Percentiles rank a stretch among this genome's conserved stretches.
Conservation (phyloP, 192 early-diverging fungal genomes). For the Entophlyctis helioformis region DNA sequence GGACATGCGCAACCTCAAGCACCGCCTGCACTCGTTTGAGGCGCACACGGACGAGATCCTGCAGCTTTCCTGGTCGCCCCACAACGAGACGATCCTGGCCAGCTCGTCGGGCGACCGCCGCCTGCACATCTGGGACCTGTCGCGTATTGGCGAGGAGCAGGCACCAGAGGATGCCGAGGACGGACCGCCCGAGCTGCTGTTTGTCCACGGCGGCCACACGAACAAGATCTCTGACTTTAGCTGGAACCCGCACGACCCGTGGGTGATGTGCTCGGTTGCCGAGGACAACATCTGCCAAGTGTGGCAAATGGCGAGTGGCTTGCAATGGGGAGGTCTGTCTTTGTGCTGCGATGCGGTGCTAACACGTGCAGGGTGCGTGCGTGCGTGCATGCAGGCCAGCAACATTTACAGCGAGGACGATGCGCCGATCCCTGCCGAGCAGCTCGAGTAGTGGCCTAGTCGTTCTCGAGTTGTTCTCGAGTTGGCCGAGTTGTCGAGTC, state of each 20-base stretch:
- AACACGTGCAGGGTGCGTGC: background rate
- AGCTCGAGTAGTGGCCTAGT: too few species aligned
- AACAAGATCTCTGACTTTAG: conserved; percentile 91
- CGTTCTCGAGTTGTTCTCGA: too few species aligned
- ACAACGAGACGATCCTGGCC: conserved; percentile 82
- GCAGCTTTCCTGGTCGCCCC: conserved; percentile 88
- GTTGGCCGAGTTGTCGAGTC: too few species aligned
- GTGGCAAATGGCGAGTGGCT: conserved; percentile 84
- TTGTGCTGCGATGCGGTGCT: background rate
- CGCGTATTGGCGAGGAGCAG: conserved; percentile 89
- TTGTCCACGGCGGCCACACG: conserved; percentile 96
- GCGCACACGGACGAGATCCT: conserved; percentile 84
- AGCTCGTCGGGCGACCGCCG: conserved; percentile 83
- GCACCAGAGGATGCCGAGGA: conserved; percentile 93
- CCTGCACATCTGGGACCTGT: conserved; percentile 90
- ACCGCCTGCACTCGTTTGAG: conserved; percentile 75
- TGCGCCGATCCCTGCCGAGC: too few species aligned
- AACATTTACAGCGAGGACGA: conserved; percentile 8
- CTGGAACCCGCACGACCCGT: conserved; percentile 90
- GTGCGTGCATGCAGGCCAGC: conserved; percentile 1
- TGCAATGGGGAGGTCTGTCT: background rate
- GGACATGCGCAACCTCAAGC: conserved; percentile 89
- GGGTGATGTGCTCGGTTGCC: conserved; percentile 86
- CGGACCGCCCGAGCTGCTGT: conserved; percentile 94
- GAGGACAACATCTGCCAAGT: conserved; percentile 98